Evolutionary conservation across 2,329 filamentous ascomycete species (phyloP).

Genomic region (Talaromyces sp.): DNA sequence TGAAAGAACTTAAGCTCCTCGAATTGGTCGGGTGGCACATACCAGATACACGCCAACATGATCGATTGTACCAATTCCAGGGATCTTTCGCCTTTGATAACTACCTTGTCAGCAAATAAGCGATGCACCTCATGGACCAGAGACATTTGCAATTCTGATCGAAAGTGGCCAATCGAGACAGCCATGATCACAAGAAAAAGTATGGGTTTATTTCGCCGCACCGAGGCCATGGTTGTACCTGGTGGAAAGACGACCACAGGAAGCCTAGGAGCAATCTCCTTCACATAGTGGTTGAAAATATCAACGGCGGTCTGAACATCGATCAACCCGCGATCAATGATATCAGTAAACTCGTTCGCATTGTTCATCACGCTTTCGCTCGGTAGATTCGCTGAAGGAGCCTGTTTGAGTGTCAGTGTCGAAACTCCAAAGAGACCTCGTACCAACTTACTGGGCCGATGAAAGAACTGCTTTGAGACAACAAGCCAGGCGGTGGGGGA

Average conservation of each 20-base stretch:
- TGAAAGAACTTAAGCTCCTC: constrained; percentile 90
- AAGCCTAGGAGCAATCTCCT: constrained; percentile 51
- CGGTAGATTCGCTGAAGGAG: not conserved
- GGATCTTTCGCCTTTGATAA: constrained; percentile 72
- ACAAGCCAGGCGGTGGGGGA: constrained; percentile 4
- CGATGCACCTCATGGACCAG: constrained; percentile 67
- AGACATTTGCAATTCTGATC: constrained; percentile 53
- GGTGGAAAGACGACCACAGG: constrained; percentile 55
- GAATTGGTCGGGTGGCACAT: constrained; percentile 73
- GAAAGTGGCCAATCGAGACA: constrained; percentile 49
- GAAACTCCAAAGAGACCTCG: not conserved
- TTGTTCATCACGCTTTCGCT: constrained; percentile 11
- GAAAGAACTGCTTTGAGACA: constrained; percentile 3
- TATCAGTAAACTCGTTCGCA: constrained; percentile 37
- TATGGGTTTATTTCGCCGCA: constrained; percentile 55
- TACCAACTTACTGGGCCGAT: not conserved
- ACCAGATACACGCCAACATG: constrained; percentile 73
- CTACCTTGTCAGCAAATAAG: constrained; percentile 66
- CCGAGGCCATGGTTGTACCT: constrained; percentile 49
- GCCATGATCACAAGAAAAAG: constrained; percentile 56
- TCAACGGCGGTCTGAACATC: constrained; percentile 47
- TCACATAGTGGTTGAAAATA: constrained; percentile 54
- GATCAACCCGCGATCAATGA: constrained; percentile 49
- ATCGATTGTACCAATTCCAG: constrained; percentile 78
- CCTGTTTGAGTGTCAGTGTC: not conserved